Evolutionary conservation across 2,329 filamentous ascomycete species (phyloP), one percentile per base, ranked within the genome.

Genomic region (Cryphonectria naterciae): DNA sequence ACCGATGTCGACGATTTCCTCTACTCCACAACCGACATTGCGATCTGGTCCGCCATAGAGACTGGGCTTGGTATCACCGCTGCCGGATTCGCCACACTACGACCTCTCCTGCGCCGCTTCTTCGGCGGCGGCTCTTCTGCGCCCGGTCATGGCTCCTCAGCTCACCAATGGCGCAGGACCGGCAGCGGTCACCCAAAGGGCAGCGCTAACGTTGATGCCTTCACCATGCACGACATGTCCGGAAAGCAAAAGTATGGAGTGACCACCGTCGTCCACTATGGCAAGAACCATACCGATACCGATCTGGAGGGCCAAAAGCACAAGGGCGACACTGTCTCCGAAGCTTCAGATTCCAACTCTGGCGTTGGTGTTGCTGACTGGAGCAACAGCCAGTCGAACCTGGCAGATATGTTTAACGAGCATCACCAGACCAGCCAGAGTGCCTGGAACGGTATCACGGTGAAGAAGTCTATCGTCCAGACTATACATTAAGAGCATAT

Each of bases 11-110:
- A 49, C 17, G 68, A 69, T 11, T 69, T 69, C 19, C 52, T 69
- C 4, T 69, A 54, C 46, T 43, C 68, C n/a, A 69, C 68, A 1
- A 43, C 68, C 25, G 68, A 69, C 19, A n/a, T 69, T 11, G 68
- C 68, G 6, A 69, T 69, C 22, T 69, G 68, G 68, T 65, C 61
- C 11, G 66, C 68, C 11, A 49, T 69, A 22, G 68, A 69, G 62
- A 63, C 68, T 25, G 68, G 68, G 2, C 65, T 69, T 5, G 68
- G 68, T 22, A 69, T 69, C 17, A 41, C 62, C 5, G 68, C 68
- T 19, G 68, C 68, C 25, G 64, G 60, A 11, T 46, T 69, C 22
- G 68, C 62, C 54, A 66, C 68, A 13, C 41, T 69, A 4, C 62
- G 68, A 43, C 68, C 68, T 25, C 68, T 69, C 17, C 58, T 62